phyloP scores from a whole-genome alignment of 306 rosid genomes.

The Delonix regia region DNA sequence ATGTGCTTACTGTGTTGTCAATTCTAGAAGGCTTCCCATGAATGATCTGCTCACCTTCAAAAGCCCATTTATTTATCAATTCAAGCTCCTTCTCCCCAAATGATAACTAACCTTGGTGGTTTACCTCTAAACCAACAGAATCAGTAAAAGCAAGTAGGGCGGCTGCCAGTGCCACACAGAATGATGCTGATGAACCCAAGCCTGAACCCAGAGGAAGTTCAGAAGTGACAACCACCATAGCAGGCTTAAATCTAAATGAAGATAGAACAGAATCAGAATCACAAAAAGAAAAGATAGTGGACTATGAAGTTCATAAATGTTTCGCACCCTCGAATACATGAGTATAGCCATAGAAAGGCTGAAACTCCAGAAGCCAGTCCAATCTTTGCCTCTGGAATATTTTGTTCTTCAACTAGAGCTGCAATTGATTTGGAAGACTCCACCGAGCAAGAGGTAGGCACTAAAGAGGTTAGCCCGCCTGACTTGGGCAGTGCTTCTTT shows the following conservation, averaged over 20 bases:
- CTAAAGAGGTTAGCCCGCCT: constrained; percentile 40
- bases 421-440: constrained; percentile 62
- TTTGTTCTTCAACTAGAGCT: constrained; percentile 61
- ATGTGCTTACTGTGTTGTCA: constrained; percentile 88
- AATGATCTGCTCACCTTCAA: constrained; percentile 91
- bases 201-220: constrained; percentile 92
- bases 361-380: constrained; percentile 75
- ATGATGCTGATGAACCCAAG: constrained; percentile 85
- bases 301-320: background rate
- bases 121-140: constrained; percentile 54
- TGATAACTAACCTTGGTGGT: constrained; percentile 64
- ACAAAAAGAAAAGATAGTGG: background rate
- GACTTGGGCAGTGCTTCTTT: constrained; percentile 55
- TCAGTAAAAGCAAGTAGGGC: constrained; percentile 72
- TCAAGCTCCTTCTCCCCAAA: constrained; percentile 65
- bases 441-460: constrained; percentile 63
- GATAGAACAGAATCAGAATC: constrained; percentile 9
- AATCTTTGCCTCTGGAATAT: constrained; percentile 66
- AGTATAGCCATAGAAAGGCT: constrained; percentile 85
- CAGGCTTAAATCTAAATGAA: constrained; percentile 77
- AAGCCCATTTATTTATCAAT: constrained; percentile 88
- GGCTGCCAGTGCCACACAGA: constrained; percentile 76
- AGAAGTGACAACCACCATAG: constrained; percentile 67
- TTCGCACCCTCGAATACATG: constrained; percentile 72
- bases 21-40: constrained; percentile 98